Evolutionary conservation across 2,329 filamentous ascomycete genomes (phyloP).

Genomic region (Pestalotiopsis sp.): DNA sequence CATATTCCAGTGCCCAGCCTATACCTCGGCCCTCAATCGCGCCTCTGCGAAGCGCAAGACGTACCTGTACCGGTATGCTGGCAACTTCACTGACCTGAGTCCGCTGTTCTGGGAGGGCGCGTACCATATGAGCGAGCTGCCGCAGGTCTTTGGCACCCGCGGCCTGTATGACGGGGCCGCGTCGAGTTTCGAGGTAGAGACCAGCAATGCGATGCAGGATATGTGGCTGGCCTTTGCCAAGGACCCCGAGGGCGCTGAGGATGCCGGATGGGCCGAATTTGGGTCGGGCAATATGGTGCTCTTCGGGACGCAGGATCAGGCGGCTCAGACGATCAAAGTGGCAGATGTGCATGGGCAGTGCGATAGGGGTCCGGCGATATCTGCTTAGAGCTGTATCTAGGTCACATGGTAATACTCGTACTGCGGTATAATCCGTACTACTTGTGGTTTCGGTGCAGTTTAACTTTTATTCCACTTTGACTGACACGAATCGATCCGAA

Average conservation of each 20-base stretch:
- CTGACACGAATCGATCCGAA: too few species aligned
- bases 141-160: slow-evolving; percentile 35
- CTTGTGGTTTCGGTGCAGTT: too few species aligned
- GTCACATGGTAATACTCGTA: too few species aligned
- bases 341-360: neutral
- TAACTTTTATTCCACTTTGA: too few species aligned
- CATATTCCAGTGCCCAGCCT: neutral
- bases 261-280: neutral
- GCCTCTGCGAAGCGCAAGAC: slow-evolving; percentile 11
- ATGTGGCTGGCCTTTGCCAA: neutral
- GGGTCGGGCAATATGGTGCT: neutral
- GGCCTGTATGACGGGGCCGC: neutral
- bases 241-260: neutral
- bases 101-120: slow-evolving; percentile 29
- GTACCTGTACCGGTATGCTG: slow-evolving; percentile 30
- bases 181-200: neutral
- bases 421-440: too few species aligned
- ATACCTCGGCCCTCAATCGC: neutral
- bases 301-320: neutral
- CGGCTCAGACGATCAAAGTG: neutral
- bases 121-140: slow-evolving; percentile 34
- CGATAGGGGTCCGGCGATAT: neutral
- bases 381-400: neutral
- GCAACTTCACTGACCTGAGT: slow-evolving; percentile 32
- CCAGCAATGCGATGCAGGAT: slow-evolving; percentile 3